Evolutionary conservation across 108 stramenopile genomes (phyloP).

Genomic region (Conticribra guillardii): DNA sequence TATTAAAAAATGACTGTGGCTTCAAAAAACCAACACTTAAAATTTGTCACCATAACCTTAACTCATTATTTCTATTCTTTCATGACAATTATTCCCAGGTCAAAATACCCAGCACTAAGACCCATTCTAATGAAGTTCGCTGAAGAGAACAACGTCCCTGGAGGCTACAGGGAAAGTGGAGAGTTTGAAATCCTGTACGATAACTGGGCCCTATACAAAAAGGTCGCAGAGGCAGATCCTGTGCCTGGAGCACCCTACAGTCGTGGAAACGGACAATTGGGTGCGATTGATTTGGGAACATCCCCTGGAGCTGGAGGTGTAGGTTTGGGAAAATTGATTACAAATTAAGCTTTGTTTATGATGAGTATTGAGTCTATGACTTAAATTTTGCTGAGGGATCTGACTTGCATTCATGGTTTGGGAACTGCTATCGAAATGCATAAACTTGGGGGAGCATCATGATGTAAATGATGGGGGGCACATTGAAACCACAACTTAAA

Average conservation of each 20-base stretch:
- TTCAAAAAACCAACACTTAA: neutral
- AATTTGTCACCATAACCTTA: conserved; percentile 8
- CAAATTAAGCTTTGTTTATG: too few relatives aligned
- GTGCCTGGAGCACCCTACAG: conserved; percentile 80
- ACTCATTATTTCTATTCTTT: conserved; percentile 9
- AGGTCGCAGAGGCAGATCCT: conserved; percentile 74
- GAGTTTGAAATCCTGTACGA: conserved; percentile 85
- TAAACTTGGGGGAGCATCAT: too few relatives aligned
- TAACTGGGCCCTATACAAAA: conserved; percentile 85
- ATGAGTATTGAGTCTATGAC: too few relatives aligned
- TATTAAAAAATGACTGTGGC: too few relatives aligned
- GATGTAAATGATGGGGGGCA: too few relatives aligned
- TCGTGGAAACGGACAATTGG: conserved; percentile 78
- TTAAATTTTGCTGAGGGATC: too few relatives aligned
- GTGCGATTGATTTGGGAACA: conserved; percentile 58
- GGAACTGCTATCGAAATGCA: too few relatives aligned
- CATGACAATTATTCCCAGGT: conserved; percentile 25
- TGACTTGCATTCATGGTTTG: too few relatives aligned
- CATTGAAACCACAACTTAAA: too few relatives aligned
- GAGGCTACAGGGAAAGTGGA: conserved; percentile 82
- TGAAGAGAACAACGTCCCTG: conserved; percentile 89
- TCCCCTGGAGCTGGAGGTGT: conserved; percentile 55
- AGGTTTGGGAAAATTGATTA: conserved; percentile 48
- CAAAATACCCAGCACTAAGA: conserved; percentile 80
- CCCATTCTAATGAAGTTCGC: conserved; percentile 85